A percentile compares a stretch with the other conserved stretches of the same genome.
These are phyloP conservation scores for Gaillardinia entomophila DNA, from an alignment of 805 yeast genomes.

Conservation along the genomic window DNA sequence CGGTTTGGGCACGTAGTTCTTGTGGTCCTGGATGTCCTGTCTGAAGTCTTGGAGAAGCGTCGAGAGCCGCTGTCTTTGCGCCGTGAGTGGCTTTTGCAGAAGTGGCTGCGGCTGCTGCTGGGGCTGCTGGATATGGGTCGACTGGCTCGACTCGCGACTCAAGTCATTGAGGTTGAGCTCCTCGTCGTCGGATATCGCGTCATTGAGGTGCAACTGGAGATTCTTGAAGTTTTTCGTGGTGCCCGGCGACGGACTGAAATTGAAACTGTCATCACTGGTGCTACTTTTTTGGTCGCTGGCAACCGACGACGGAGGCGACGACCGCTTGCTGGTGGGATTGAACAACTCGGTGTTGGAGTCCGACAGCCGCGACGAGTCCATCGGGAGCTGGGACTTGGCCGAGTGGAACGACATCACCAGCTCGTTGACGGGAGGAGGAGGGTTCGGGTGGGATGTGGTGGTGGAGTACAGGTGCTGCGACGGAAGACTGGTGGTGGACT, in stretches of 20 bases:
- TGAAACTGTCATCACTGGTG: slow-evolving; percentile 6
- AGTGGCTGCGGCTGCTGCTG: background rate
- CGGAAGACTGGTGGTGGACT: background rate
- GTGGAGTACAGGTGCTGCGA: slow-evolving; percentile 1
- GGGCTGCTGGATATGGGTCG: background rate
- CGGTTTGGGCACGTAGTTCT: slow-evolving; percentile 9
- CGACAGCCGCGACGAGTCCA: background rate
- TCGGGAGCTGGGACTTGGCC: too few species aligned
- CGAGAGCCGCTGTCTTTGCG: slow-evolving; percentile 14
- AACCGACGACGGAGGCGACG: background rate
- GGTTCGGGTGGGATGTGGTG: too few species aligned
- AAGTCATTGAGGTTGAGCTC: slow-evolving; percentile 1
- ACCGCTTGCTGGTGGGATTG: background rate
- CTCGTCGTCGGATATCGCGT: background rate
- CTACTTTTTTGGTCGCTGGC: background rate
- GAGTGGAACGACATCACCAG: too few species aligned
- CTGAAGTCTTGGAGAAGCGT: slow-evolving; percentile 22
- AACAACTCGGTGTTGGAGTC: background rate
- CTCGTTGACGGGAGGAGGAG: too few species aligned
- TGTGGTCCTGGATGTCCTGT: slow-evolving; percentile 20
- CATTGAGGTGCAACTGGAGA: slow-evolving; percentile 10
- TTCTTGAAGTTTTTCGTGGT: slow-evolving; percentile 17
- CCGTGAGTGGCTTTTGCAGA: background rate
- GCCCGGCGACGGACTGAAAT: slow-evolving; percentile 9
- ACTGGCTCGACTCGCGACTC: background rate